Percentiles rank a stretch among this genome's conserved stretches.
These are phyloP conservation scores for Erysimum pusillum DNA, from an alignment of 441 rosid species.

Conservation along the genomic window DNA sequence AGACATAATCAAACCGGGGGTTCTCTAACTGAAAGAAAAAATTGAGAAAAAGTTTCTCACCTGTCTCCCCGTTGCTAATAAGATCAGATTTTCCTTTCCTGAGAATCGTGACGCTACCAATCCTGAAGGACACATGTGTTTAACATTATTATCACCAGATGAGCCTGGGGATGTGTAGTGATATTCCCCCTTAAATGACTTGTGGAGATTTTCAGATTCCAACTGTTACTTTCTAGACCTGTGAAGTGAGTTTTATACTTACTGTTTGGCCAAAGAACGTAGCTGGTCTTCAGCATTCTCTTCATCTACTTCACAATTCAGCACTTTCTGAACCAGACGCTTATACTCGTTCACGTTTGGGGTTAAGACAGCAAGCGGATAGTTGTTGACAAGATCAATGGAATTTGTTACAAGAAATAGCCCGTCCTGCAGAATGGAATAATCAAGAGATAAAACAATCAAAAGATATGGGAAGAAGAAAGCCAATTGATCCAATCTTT, in stretches of 20 bases:
- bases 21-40: background rate
- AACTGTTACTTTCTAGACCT: background rate
- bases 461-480: background rate
- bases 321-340: conserved; percentile 80
- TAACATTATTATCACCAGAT: conserved; percentile 11
- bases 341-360: conserved; percentile 95
- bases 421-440: conserved; percentile 67
- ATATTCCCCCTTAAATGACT: background rate
- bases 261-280: conserved; percentile 76
- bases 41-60: conserved; percentile 49
- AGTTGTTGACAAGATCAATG: conserved; percentile 75
- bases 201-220: background rate
- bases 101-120: conserved; percentile 84
- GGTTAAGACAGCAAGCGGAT: conserved; percentile 83
- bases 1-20: background rate
- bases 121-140: conserved; percentile 55
- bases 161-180: background rate
- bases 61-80: conserved; percentile 80
- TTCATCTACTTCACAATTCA: conserved; percentile 73
- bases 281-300: conserved; percentile 67
- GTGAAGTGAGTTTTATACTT: conserved; percentile 36
- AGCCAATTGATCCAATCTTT: conserved; percentile 8
- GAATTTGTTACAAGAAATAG: conserved; percentile 81
- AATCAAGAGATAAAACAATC: conserved; percentile 12
- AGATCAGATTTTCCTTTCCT: conserved; percentile 89